A percentile compares a stretch with the other conserved stretches of the same genome.
phyloP scores from a whole-genome alignment of 352 stramenopile genomes.

The Globisporangium nunn region DNA sequence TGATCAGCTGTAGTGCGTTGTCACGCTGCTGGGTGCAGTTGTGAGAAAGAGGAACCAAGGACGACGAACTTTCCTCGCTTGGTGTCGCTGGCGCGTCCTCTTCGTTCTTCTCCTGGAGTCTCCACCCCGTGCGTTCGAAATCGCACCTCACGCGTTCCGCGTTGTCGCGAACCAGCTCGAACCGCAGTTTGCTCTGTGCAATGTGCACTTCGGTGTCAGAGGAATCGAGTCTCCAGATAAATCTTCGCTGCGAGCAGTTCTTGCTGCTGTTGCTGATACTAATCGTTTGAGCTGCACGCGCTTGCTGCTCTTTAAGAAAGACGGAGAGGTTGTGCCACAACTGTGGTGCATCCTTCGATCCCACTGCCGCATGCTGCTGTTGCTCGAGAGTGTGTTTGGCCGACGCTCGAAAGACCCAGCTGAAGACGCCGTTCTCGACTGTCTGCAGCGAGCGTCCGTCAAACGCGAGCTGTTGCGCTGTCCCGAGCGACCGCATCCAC shows the following conservation, averaged over 20 bases:
- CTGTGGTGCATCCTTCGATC: constrained; percentile 2
- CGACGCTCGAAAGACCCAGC: constrained; percentile 45
- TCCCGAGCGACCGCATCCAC: constrained; percentile 16
- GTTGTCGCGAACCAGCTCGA: constrained; percentile 17
- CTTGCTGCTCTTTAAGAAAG: constrained; percentile 3
- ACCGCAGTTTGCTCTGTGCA: constrained; percentile 47
- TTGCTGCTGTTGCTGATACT: constrained; percentile 8
- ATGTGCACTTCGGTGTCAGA: constrained; percentile 19
- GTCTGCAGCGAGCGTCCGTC: constrained; percentile 25
- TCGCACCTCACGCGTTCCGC: constrained; percentile 15
- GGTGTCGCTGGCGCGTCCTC: constrained; percentile 6
- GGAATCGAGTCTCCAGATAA: constrained; percentile 15
- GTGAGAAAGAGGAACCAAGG: background rate
- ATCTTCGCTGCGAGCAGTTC: constrained; percentile 17
- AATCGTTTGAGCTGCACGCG: background rate
- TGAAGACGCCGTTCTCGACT: constrained; percentile 32
- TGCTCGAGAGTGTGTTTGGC: constrained; percentile 19
- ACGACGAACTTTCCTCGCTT: background rate
- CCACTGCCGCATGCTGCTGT: constrained; percentile 1
- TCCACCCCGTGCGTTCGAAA: constrained; percentile 42
- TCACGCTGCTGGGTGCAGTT: background rate
- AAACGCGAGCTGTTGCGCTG: constrained; percentile 45
- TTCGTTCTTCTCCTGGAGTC: constrained; percentile 6
- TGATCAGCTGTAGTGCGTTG: constrained; percentile 47
- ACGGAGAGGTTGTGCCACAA: constrained; percentile 5